Evolutionary conservation across 257 asterid species (phyloP), one percentile per base, ranked within the genome.

Genomic region (Fraxinus quadrangulata): DNA sequence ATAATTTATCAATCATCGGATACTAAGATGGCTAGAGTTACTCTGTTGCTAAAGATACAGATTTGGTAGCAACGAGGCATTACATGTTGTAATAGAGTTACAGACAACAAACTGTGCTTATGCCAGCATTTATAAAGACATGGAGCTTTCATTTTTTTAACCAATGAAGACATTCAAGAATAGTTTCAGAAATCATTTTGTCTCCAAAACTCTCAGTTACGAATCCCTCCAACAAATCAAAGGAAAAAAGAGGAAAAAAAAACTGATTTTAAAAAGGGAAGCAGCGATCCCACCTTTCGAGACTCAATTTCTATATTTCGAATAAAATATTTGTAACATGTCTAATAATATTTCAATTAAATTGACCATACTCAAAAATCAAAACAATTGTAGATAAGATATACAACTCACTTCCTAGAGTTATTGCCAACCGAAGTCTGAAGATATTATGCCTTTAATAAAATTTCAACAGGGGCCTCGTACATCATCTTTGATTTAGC

Each of bases 1-100:
- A 69, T 3, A 75, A 51, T n/a, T n/a, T 80, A 26, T 71, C 72
- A 13, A 17, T 31, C 47, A 72, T 36, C 39, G 67, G 71, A 31
- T 45, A 8, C 40, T 9, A 6, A 19, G 51, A 30, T 17, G 54
- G 70, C n/a, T 39, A 39, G 45, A 39, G 45, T 39, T 39, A 39
- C 12, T 39, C 45, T 8, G 45, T 39, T 40, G 47, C 47, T 40
- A 40, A 40, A 40, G 3, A 10, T 40, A 40, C 14, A 40, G 49
- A 40, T 40, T 40, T 40, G 49, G 49, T 6, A 37, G 42, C 42
- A 37, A 37, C 11, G 11, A 37, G 10, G 8, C 12, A 37, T 37
- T 37, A 37, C 42, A 37, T 6, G 42, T 37, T 37, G 42, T 9
- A 40, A 40, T 40, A 40, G 49, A 40, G 49, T 40, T 10, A 40